phyloP scores from a whole-genome alignment of 345 rosid genomes.

The Eucalyptus leucophloia region DNA sequence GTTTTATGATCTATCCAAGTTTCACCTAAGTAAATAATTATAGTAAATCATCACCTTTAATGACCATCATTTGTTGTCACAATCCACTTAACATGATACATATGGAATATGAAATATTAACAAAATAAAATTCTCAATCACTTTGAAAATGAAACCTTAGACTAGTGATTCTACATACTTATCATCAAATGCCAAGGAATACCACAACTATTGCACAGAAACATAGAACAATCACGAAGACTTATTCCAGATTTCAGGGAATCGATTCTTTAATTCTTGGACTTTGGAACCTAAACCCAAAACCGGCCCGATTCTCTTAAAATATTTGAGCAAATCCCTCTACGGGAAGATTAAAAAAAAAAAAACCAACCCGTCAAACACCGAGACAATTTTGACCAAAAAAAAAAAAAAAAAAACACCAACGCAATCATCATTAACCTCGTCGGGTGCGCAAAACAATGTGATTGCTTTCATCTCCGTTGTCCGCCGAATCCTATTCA shows the following conservation, averaged over 20 bases:
- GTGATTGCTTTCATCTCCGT: neutral
- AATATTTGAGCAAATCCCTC: too few relatives aligned
- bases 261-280: rapidly evolving
- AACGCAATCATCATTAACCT: neutral
- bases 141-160: neutral
- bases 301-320: too few relatives aligned
- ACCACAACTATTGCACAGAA: rapidly evolving
- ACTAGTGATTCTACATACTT: rapidly evolving
- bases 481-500: neutral
- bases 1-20: rapidly evolving
- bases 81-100: too few relatives aligned
- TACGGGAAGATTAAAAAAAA: rapidly evolving
- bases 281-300: too few relatives aligned
- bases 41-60: rapidly evolving
- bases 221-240: too few relatives aligned
- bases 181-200: rapidly evolving
- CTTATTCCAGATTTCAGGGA: rapidly evolving
- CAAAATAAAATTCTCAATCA: rapidly evolving
- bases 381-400: too few relatives aligned
- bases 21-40: too few relatives aligned
- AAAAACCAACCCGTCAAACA: too few relatives aligned
- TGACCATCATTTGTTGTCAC: rapidly evolving
- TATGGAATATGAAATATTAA: rapidly evolving
- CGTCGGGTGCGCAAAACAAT: neutral
- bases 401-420: neutral